Percentiles rank a stretch among this genome's conserved stretches.
Conservation (phyloP, 768 basidiomycete species). For the Crepidotus variabilis region DNA sequence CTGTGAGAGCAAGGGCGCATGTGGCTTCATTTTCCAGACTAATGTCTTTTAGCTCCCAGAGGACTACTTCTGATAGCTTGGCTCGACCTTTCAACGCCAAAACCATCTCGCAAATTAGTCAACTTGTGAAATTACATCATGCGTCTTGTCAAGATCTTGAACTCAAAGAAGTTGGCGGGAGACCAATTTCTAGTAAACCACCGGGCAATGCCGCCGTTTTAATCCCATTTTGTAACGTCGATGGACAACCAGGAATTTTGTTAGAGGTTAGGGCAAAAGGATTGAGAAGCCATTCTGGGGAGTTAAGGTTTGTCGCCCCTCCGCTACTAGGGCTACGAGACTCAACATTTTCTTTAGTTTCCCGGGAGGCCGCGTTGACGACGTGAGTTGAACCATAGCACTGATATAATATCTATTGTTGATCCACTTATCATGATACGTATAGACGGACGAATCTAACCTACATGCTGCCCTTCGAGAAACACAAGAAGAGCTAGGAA, state of each 20-base stretch:
- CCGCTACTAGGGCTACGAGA: neutral
- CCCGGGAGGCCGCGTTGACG: constrained; percentile 70
- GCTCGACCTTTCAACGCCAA: neutral
- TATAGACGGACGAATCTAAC: constrained; percentile 50
- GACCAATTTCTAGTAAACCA: neutral
- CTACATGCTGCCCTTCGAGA: constrained; percentile 64
- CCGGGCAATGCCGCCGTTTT: constrained; percentile 60
- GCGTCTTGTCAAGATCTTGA: neutral
- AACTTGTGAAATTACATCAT: neutral
- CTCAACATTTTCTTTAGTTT: constrained; percentile 43
- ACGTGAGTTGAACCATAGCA: constrained; percentile 29
- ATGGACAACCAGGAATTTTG: constrained; percentile 59
- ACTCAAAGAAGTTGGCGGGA: neutral
- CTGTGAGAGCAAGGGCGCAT: neutral
- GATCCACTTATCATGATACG: constrained; percentile 7
- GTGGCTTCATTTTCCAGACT: constrained; percentile 11
- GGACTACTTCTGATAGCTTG: constrained; percentile 35
- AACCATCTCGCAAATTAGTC: neutral
- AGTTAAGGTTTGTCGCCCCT: constrained; percentile 56
- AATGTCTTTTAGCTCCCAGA: constrained; percentile 16
- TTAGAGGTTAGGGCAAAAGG: constrained; percentile 67
- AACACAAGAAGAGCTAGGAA: constrained; percentile 70
- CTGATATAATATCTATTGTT: neutral
- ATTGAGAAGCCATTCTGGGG: constrained; percentile 71
- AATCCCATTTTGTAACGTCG: constrained; percentile 76